A percentile compares a stretch with the other conserved stretches of the same genome.
Evolutionary conservation across 495 filamentous ascomycete species (phyloP).

Genomic region (Lentithecium fluviatile): DNA sequence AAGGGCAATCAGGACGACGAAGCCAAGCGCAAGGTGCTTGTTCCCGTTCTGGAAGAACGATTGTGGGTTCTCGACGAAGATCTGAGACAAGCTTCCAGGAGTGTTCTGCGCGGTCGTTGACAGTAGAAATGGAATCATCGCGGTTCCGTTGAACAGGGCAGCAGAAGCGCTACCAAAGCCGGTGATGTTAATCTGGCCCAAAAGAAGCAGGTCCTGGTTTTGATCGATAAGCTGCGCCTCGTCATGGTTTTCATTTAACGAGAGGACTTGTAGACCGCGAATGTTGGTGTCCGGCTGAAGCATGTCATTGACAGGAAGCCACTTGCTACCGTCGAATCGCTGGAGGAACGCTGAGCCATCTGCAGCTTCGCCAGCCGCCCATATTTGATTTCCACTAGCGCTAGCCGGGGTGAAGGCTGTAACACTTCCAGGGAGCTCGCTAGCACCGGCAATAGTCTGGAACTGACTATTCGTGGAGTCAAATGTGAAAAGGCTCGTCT

Average conservation of each 20-base stretch:
- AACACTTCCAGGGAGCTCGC: constrained; percentile 72
- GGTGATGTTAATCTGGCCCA: constrained; percentile 73
- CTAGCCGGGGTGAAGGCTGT: constrained; percentile 71
- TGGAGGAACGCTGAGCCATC: constrained; percentile 74
- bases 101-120: constrained; percentile 61
- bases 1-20: constrained; percentile 88
- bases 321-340: constrained; percentile 68
- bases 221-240: constrained; percentile 60
- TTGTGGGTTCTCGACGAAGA: constrained; percentile 70
- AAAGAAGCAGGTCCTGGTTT: constrained; percentile 72
- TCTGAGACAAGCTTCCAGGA: constrained; percentile 68
- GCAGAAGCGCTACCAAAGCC: constrained; percentile 82
- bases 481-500: constrained; percentile 72
- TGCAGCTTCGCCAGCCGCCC: constrained; percentile 67
- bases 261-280: constrained; percentile 76
- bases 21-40: constrained; percentile 71
- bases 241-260: constrained; percentile 64
- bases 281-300: constrained; percentile 67
- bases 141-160: constrained; percentile 79
- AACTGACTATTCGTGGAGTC: constrained; percentile 62
- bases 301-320: constrained; percentile 55
- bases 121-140: constrained; percentile 74
- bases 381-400: constrained; percentile 66
- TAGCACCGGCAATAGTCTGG: constrained; percentile 63
- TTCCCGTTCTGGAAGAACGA: constrained; percentile 61